Base-by-base conservation (phyloP, 2,329 filamentous ascomycete genomes). In the Sarocladium oryzae region DNA sequence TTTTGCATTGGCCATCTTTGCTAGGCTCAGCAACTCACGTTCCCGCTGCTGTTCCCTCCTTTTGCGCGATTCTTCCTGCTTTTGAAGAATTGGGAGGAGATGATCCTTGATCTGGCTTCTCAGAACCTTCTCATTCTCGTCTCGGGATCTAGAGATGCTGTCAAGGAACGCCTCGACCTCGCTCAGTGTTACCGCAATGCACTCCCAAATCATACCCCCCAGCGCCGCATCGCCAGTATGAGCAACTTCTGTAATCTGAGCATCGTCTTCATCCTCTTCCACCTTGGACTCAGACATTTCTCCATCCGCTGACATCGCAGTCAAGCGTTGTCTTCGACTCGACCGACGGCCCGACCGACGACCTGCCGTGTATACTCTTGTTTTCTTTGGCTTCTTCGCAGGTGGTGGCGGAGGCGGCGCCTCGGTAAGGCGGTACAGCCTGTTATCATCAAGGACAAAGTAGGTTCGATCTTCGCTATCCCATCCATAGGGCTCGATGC, bases 1-100 rank as follows among this genome's bases (percentile, higher is more conserved):
- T 70, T 99, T 99, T 3, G 93, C 92, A 52, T 86, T 88, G n/a
- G 89, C 89, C 70, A 97, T 79, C 64, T 93, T 92, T 59, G 92
- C 85, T 57, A 95, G 68, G 58, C 84, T 89, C 50, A 89, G 74
- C 20, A 95, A 69, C 61, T 97, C 92, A 55, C 85, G 88, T 63
- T 95, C 82, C 59, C 86, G 75, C 55, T 83, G 79, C 2, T 73
- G 60, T 48, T 86, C 74, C 73, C 89, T 77, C 69, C 82, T 71
- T 66, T 92, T 91, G 54, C 84, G 83, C 26, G 84, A 79, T 59
- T 91, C 79, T 58, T 85, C 82, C 57, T 88, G 83, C 61, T 87
- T 88, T 66, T 95, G 85, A 13, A 99, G 78, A 33, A 95, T 80
- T 0, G 93, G 93, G 2, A 97, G 63, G 1, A 97, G 82, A 51